Percentiles rank a stretch among this genome's conserved stretches.
phyloP scores from a whole-genome alignment of 345 rosid genomes.

The Lumnitzera littorea region DNA sequence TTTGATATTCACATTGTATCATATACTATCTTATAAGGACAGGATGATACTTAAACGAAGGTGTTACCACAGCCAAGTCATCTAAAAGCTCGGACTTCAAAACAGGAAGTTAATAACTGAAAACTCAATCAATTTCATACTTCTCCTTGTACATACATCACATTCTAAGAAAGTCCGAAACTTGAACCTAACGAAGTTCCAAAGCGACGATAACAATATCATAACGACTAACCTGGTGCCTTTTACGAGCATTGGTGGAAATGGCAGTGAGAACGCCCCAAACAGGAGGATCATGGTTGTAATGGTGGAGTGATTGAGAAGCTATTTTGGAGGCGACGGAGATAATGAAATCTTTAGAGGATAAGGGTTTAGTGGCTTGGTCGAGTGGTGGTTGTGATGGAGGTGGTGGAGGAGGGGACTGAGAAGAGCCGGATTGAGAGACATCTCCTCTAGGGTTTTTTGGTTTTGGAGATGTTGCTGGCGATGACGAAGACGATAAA shows the following conservation, averaged over 20 bases:
- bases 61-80: no score
- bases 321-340: constrained; percentile 57
- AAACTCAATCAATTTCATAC: not conserved
- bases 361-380: no score
- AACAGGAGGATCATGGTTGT: constrained; percentile 49
- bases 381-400: no score
- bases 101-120: not conserved
- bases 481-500: no score
- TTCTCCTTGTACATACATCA: not conserved
- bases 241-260: constrained; percentile 67
- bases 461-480: no score
- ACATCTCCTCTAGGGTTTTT: no score
- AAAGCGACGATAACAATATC: not conserved
- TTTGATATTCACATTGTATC: no score
- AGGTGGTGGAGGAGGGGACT: no score
- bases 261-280: constrained; percentile 96
- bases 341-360: constrained; percentile 38
- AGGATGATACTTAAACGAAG: no score
- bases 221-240: constrained; percentile 46
- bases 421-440: no score
- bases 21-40: no score
- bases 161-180: not conserved
- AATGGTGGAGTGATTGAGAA: constrained; percentile 49
- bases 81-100: not conserved
- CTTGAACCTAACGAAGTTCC: not conserved